phyloP scores from a whole-genome alignment of 2,329 filamentous ascomycete species.

The Xenosphaeropsis pyriputrescens region DNA sequence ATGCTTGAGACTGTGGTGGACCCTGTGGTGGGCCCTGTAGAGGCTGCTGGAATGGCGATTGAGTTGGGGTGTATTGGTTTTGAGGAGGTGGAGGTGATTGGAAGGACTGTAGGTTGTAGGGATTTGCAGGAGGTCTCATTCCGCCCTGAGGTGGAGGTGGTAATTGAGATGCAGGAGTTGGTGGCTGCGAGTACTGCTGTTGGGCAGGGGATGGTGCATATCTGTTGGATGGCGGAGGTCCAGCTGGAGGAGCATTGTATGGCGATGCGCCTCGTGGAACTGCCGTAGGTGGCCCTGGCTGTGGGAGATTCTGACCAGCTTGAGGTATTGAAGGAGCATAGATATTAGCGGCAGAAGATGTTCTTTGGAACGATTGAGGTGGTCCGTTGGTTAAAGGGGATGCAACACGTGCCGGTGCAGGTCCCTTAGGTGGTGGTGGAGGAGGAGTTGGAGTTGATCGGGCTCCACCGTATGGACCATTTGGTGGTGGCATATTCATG shows the following conservation, averaged over 20 bases:
- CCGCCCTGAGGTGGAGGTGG: slow-evolving; percentile 24
- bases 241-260: slow-evolving; percentile 67
- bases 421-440: slow-evolving; percentile 73
- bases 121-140: slow-evolving; percentile 27
- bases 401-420: slow-evolving; percentile 51
- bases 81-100: slow-evolving; percentile 24
- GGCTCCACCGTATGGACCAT: slow-evolving; percentile 39
- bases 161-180: slow-evolving; percentile 20
- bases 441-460: slow-evolving; percentile 55
- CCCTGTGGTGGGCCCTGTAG: slow-evolving; percentile 29
- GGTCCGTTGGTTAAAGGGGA: slow-evolving; percentile 50
- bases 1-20: slow-evolving; percentile 23
- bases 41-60: slow-evolving; percentile 26
- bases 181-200: slow-evolving; percentile 33
- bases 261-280: slow-evolving; percentile 68
- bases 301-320: slow-evolving; percentile 13
- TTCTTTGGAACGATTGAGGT: slow-evolving; percentile 32
- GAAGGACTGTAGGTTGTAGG: slow-evolving; percentile 27
- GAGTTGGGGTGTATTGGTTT: slow-evolving; percentile 46
- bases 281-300: slow-evolving; percentile 32
- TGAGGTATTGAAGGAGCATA: slow-evolving; percentile 45
- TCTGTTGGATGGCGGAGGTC: slow-evolving; percentile 54
- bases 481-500: slow-evolving; percentile 37
- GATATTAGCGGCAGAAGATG: slow-evolving; percentile 41
- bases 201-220: slow-evolving; percentile 56